Base-by-base conservation (phyloP, 345 rosid genomes). In the Eucalyptus cloeziana region DNA sequence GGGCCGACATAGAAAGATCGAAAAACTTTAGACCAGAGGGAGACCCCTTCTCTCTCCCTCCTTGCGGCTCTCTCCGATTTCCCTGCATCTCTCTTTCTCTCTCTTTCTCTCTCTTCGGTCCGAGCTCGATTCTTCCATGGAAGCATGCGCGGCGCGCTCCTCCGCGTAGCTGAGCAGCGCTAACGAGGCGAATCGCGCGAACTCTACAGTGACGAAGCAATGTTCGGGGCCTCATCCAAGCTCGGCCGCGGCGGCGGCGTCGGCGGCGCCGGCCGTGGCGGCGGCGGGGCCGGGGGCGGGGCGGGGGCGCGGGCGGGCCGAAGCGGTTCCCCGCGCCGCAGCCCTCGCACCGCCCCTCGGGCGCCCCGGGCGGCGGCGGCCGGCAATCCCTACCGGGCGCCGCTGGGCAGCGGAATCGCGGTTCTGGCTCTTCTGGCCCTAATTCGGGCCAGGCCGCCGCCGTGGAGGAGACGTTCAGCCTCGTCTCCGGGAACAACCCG, bases 401-500 rank as follows among this genome's bases (percentile, higher is more conserved):
- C 47, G 85, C 47, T 22, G 85, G 85, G 47, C 85, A 76, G 85
- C 85, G 85, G 25, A 76, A 76, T 76, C 85, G 85, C 30, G 45
- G 85, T 22, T 30, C 69, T 8, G 67, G 58, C 58, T 52, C 58
- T 52, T 69, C 81, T 76, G 85, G 85, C 85, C 85, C 85, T 76
- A 76, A 76, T 76, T 76, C 85, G 30, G 85, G 85, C 85, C 85
- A 40, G 47, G 47, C 85, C 47, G 47, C 85, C 47, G 47, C 85
- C 45, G 47, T 76, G 85, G 85, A 96, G 91, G 99, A 97, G 93
- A 92, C 92, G 11, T 97, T 95, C 87, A 95, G 93, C 47, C 95
- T 97, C 79, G 92, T 96, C 51, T 92, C 95, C 1, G 97, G 96
- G 14, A 95, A 94, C 76, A 93, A 89, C 52, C 93, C 97, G 7